Percentiles rank a stretch among this genome's conserved stretches.
Conservation (phyloP, 108 stramenopile species). For the Discostella stelligeroides region DNA sequence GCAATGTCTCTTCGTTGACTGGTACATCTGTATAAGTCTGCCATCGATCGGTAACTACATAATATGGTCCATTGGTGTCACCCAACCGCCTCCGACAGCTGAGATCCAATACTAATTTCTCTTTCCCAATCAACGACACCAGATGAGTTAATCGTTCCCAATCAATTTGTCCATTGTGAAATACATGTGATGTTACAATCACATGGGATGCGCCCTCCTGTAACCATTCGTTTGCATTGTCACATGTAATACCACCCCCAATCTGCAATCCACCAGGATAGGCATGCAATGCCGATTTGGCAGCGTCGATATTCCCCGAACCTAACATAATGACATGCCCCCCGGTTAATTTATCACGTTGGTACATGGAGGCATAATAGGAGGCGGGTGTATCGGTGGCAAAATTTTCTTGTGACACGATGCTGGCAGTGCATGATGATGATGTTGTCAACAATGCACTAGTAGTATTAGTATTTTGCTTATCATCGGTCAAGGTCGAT, state of each 20-base stretch:
- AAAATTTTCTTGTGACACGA: slow-evolving; percentile 84
- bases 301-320: slow-evolving; percentile 87
- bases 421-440: slow-evolving; percentile 16
- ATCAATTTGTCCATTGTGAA: slow-evolving; percentile 84
- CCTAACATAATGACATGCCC: slow-evolving; percentile 99
- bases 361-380: slow-evolving; percentile 82
- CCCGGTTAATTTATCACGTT: slow-evolving; percentile 75
- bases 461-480: slow-evolving; percentile 25
- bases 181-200: slow-evolving; percentile 97
- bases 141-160: slow-evolving; percentile 74
- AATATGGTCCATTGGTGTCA: slow-evolving; percentile 84
- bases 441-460: slow-evolving; percentile 12
- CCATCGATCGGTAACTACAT: slow-evolving; percentile 96
- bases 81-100: too few species aligned
- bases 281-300: slow-evolving; percentile 74
- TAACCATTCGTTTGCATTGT: slow-evolving; percentile 86
- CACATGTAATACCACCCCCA: slow-evolving; percentile 92
- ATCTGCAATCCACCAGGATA: slow-evolving; percentile 93
- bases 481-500: slow-evolving; percentile 73
- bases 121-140: slow-evolving; percentile 71
- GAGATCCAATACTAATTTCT: slow-evolving; percentile 94
- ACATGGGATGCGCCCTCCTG: slow-evolving; percentile 94
- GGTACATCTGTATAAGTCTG: slow-evolving; percentile 90
- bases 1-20: slow-evolving; percentile 71
- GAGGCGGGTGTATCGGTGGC: slow-evolving; percentile 75